Percentiles rank a stretch among this genome's conserved stretches.
Conservation (phyloP, 345 rosid species). For the Lagerstroemia speciosa region DNA sequence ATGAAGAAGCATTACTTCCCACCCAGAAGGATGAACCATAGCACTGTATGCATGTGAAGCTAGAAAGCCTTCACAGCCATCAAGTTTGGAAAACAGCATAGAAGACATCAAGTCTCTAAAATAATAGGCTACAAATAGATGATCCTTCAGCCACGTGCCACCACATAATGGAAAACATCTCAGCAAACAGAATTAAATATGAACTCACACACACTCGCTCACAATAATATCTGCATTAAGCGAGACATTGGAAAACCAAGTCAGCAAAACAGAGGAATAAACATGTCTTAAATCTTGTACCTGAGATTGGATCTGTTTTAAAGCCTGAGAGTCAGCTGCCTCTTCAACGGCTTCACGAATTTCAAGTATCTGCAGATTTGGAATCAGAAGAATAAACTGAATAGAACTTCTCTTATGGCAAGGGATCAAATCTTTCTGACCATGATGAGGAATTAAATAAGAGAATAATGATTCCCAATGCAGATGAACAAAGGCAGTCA, state of each 20-base stretch:
- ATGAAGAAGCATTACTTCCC: background rate
- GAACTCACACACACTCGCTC: background rate
- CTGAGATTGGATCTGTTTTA: conserved; percentile 49
- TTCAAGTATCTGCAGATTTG: conserved; percentile 63
- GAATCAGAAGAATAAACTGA: background rate
- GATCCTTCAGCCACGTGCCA: background rate
- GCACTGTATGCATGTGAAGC: too few relatives aligned
- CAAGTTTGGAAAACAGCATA: background rate
- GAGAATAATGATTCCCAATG: background rate
- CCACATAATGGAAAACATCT: background rate
- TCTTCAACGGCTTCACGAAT: conserved; percentile 87
- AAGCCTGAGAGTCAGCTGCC: conserved; percentile 45
- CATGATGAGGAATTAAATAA: background rate
- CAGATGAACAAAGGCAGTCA: background rate
- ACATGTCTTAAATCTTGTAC: conserved; percentile 25
- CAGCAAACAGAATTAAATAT: background rate
- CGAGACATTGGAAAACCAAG: background rate
- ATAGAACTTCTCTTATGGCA: background rate
- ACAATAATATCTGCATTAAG: background rate
- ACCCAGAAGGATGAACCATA: too few relatives aligned
- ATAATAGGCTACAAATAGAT: background rate
- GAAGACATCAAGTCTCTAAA: background rate
- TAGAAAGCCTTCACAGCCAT: background rate
- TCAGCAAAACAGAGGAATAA: background rate
- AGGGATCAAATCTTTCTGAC: background rate